Base-by-base conservation (phyloP, 176 grass and related monocot genomes). In the Triticum timopheevii region DNA sequence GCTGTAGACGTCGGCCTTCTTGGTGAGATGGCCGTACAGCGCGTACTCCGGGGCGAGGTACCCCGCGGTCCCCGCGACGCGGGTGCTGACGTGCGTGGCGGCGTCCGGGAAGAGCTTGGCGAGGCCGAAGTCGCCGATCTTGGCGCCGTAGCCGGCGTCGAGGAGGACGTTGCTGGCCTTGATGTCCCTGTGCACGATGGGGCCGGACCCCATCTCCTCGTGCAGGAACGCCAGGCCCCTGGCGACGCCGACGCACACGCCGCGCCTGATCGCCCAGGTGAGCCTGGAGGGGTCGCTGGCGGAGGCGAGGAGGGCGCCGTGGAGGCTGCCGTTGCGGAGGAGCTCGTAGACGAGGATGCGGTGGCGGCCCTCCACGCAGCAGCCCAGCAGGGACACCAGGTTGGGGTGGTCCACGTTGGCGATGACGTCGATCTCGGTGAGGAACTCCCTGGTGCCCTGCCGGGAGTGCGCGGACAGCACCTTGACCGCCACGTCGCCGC, bases 121-220 rank as follows among this genome's bases (percentile, higher is more conserved):
- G 9, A 88, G 86, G 22, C 86, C 86, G 16, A 88, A 88, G 64
- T 88, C 86, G 12, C 86, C 78, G 5, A 88, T 81, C 49, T 76
- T 88, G 20, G 86, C 66, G 71, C 22, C 27, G 35, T 73, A 82
- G 35, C 56, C 92, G 8, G 38, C n/a, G 24, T 93, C 92, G 0
- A 93, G 86, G 6, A 93, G 79, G 15, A 93, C 92, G 23, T 93
- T 93, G 73, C 92, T 93, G 2, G 92, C 85, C 49, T 93, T 88
- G 62, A 93, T 76, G 79, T 93, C 92, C 0, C 92, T 50, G 39
- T 87, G 85, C 68, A 88, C 86, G 0, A 88, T 38, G 8, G 42
- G 38, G 30, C 65, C 65, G 0, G 75, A 74, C 9, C 1, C 76
- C 17, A 62, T 24, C 42, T 27, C 78, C 17, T 77, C 86, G 3